Evolutionary conservation across 352 stramenopile genomes (phyloP), one percentile per base, ranked within the genome.

Genomic region (Lagenidium giganteum): DNA sequence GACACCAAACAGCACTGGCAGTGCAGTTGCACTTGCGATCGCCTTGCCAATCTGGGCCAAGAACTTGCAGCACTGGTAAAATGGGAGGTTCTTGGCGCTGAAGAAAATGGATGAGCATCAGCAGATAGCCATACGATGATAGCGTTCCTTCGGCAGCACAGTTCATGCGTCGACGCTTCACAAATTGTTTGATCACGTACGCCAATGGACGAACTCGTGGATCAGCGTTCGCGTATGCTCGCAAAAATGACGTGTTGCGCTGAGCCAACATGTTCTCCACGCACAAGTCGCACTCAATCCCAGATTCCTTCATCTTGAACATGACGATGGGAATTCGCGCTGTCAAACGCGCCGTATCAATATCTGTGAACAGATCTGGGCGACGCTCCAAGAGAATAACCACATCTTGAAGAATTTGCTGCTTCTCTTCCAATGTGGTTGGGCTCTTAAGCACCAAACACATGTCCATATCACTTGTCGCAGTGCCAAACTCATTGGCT

Each of bases 261-360:
- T 98, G 78, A 1, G 97, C 96, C 13, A 99, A 68, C 4, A 92
- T 76, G 55, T 99, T 99, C 54, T 99, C 89, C 16, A 99, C 86
- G 27, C 78, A 90, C 32, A 93, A 53, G 39, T 93, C 80, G 44
- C 80, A 93, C 44, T 87, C 74, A 30, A 83, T 80, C 3, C 74
- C 70, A 14, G 63, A 72, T 11, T 68, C 55, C 0, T 66, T 69
- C 54, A 96, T 93, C 30, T 89, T 85, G 52, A 99, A 99, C 72
- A 98, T 97, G 21, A 99, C 72, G 47, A 99, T 98, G 9, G 97
- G 96, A 37, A 99, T 98, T 17, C 97, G 79, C 8, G 96, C 96
- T 8, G 93, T 97, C 14, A 98, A 61, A 0, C 95, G 73, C 2
- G 67, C 77, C 0, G 84, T 86, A 32, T 93, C 77, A 8, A 93